phyloP scores from a whole-genome alignment of 345 rosid species.

The Psidium friedrichsthalianum region DNA sequence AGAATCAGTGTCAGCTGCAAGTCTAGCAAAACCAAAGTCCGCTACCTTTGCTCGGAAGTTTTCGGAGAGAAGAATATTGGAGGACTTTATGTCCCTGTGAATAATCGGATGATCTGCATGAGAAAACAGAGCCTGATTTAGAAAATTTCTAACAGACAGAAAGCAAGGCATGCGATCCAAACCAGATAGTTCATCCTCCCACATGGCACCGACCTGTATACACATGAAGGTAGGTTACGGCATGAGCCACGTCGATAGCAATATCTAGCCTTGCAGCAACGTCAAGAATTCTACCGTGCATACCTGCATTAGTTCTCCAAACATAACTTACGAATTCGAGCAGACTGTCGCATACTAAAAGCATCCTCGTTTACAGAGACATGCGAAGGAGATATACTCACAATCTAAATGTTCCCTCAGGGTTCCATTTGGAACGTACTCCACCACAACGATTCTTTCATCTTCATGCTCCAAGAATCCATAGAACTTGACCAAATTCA shows the following conservation, averaged over 20 bases:
- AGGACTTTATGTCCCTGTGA: conserved; percentile 90
- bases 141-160: background rate
- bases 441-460: conserved; percentile 69
- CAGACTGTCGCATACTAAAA: background rate
- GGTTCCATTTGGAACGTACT: conserved; percentile 84
- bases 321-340: conserved; percentile 2
- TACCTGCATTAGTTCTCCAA: conserved; percentile 32
- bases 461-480: conserved; percentile 60
- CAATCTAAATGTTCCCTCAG: conserved; percentile 90
- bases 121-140: background rate
- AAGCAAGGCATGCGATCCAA: background rate
- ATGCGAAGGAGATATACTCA: conserved; percentile 17
- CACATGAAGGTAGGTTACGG: conserved; percentile 91
- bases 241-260: conserved; percentile 86
- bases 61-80: conserved; percentile 87
- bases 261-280: conserved; percentile 62
- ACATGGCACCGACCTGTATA: conserved; percentile 49
- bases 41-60: conserved; percentile 86
- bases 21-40: conserved; percentile 85
- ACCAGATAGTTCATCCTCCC: background rate
- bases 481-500: conserved; percentile 66
- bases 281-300: conserved; percentile 46
- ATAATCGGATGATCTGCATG: conserved; percentile 84
- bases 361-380: background rate
- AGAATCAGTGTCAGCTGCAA: conserved; percentile 65